These are phyloP conservation scores for Vitis vinifera DNA, from an alignment of 164 flowering plant species.

Conservation along the genomic window ASM3070453v1 NC_081815.1:3864001-3864500, in stretches of 20 bases:
- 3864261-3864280: slow-evolving; percentile 95
- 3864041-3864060: slow-evolving; percentile 70
- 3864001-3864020: slow-evolving; percentile 94
- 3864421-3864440: slow-evolving; percentile 82
- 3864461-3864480: slow-evolving; percentile 72
- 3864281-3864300: slow-evolving; percentile 99
- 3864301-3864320: slow-evolving; percentile 90
- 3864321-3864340: slow-evolving; percentile 84
- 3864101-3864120: slow-evolving; percentile 89
- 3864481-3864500: slow-evolving; percentile 78
- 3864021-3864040: slow-evolving; percentile 67
- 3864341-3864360: slow-evolving; percentile 94
- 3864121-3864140: slow-evolving; percentile 90
- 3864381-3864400: slow-evolving; percentile 90
- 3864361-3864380: slow-evolving; percentile 90
- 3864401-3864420: slow-evolving; percentile 62
- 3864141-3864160: slow-evolving; percentile 78
- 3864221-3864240: slow-evolving; percentile 88
- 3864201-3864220: slow-evolving; percentile 97
- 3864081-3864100: slow-evolving; percentile 47
- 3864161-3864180: slow-evolving; percentile 95
- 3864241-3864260: slow-evolving; percentile 95
- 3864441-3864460: slow-evolving; percentile 75
- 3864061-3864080: slow-evolving; percentile 76
- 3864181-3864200: slow-evolving; percentile 71